Conservation (phyloP, 2,329 filamentous ascomycete species). For the Scytalidium lignicola region DNA sequence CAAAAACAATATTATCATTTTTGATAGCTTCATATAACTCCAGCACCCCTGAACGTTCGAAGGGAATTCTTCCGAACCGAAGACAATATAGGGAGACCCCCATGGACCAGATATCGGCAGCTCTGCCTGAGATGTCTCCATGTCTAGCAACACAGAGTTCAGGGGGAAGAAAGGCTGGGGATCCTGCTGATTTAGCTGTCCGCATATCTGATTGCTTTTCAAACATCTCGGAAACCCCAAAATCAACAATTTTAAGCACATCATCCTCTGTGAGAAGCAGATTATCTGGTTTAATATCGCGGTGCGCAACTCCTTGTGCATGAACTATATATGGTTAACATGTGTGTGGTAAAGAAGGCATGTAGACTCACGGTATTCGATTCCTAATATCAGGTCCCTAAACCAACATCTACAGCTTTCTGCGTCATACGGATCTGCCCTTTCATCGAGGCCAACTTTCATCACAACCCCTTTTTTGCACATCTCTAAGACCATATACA, state of each 20-base stretch:
- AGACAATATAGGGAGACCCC: constrained; percentile 92
- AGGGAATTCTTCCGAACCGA: constrained; percentile 82
- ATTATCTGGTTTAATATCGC: constrained; percentile 98
- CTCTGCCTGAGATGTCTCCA: constrained; percentile 79
- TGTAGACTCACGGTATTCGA: constrained; percentile 72
- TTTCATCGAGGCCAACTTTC: constrained; percentile 85
- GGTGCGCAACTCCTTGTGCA: constrained; percentile 88
- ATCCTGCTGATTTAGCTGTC: constrained; percentile 88
- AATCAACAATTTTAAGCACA: constrained; percentile 95
- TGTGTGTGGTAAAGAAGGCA: background rate
- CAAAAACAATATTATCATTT: constrained; percentile 58
- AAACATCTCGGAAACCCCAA: constrained; percentile 99
- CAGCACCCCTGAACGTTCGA: constrained; percentile 71
- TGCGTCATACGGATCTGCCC: constrained; percentile 73
- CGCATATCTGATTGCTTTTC: constrained; percentile 83
- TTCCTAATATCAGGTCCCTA: constrained; percentile 86
- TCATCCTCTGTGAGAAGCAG: constrained; percentile 85
- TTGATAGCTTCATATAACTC: constrained; percentile 90
- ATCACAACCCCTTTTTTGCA: constrained; percentile 97
- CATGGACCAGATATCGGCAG: constrained; percentile 98
- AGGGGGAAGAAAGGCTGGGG: constrained; percentile 88
- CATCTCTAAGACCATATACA: constrained; percentile 99
- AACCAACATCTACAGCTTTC: constrained; percentile 89
- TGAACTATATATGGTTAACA: constrained; percentile 57
- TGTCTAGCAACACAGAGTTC: constrained; percentile 86